phyloP scores from a whole-genome alignment of 2,329 filamentous ascomycete genomes.

The Paramyrothecium sp. region DNA sequence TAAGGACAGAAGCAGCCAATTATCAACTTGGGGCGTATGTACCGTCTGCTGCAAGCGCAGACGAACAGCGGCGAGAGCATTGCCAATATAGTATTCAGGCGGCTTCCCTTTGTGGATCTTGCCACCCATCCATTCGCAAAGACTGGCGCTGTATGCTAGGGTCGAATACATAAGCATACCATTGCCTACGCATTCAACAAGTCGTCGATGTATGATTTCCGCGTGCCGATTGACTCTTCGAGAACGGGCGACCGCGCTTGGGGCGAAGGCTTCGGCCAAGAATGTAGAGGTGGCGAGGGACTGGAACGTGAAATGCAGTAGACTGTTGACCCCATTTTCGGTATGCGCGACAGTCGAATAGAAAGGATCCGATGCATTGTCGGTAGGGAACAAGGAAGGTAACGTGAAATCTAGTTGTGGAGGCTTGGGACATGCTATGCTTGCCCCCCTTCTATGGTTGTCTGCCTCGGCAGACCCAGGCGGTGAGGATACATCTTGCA shows the following conservation, averaged over 20 bases:
- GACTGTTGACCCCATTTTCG: constrained; percentile 4
- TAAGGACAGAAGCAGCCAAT: constrained; percentile 6
- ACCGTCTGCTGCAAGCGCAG: background rate
- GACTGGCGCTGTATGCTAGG: constrained; percentile 9
- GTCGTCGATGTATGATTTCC: constrained; percentile 1
- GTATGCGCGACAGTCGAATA: constrained; percentile 5
- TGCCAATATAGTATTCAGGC: constrained; percentile 7
- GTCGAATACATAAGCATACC: constrained; percentile 11
- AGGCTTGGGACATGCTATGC: background rate
- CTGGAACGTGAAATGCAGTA: constrained; percentile 7
- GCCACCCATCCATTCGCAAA: constrained; percentile 8
- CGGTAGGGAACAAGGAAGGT: background rate
- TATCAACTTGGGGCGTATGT: background rate
- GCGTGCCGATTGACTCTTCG: constrained; percentile 4
- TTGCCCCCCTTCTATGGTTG: no score
- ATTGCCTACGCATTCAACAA: constrained; percentile 8
- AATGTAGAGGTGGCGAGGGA: constrained; percentile 5
- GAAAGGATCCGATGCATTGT: constrained; percentile 9
- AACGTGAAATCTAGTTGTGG: background rate
- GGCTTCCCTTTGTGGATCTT: background rate
- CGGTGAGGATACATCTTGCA: background rate
- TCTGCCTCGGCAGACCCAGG: background rate
- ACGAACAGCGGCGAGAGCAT: constrained; percentile 6
- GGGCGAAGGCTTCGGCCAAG: constrained; percentile 10
- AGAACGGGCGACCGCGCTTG: background rate